Evolutionary conservation across 441 rosid species (phyloP), one percentile per base, ranked within the genome.

Genomic region (Hura crepitans): DNA sequence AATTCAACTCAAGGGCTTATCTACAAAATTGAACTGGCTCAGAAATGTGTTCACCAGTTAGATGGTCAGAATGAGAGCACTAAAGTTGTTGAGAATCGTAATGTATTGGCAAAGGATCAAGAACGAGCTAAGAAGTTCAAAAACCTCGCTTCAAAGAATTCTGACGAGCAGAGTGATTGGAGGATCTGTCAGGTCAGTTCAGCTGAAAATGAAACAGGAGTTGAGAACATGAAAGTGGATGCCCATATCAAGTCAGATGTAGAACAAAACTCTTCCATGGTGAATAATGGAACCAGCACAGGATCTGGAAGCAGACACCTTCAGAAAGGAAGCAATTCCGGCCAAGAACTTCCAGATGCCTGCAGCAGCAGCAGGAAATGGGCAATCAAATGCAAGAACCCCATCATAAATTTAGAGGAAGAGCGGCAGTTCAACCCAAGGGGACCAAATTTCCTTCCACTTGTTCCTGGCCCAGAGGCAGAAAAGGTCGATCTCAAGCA

Each of bases 401-500:
- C 63, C 0, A 8, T 35, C 46, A 75, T 65, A 23, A 83, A 82
- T 27, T 65, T 35, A 0, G 86, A 84, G 69, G 87, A 82, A 42
- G 47, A 42, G 74, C 78, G 72, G 65, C 64, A 63, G 14, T 91
- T 94, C 83, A 94, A 88, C 72, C 98, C 92, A 31, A 83, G 75
- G 81, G 94, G 85, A 51, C 98, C 97, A 17, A 94, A 87, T 72
- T 91, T 80, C 82, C 84, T 91, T 69, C 87, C 96, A 2, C 0
- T 85, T 55, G 85, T 74, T 12, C 76, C 79, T 5, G 92, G 83
- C 8, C 84, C 85, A 11, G 92, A 87, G 85, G 89, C 82, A 72
- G 93, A 85, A 75, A 89, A 78, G 64, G 81, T 87, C 45, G 76
- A 73, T 73, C 78, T 89, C 69, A 85, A 83, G 75, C 88, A 75